Evolutionary conservation across 129 eudicot species (phyloP).

Genomic region (Kitagawia praeruptora): DNA sequence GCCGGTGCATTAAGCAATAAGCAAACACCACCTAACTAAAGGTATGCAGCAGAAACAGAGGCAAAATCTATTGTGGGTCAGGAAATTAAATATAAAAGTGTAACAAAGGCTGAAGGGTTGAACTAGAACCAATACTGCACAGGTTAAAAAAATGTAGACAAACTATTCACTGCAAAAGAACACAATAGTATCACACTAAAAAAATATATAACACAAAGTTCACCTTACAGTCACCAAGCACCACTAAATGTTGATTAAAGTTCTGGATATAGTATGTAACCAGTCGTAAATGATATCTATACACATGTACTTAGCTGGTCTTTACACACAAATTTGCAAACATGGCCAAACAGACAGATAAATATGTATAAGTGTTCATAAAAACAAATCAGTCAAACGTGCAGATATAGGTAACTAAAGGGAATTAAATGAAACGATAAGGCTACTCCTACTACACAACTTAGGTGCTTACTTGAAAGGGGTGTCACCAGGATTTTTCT

Average conservation of each 20-base stretch:
- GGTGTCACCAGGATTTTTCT: constrained; percentile 91
- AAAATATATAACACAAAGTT: too few relatives aligned
- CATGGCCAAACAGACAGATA: neutral
- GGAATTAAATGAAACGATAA: neutral
- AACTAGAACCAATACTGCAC: neutral
- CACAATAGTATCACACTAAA: neutral
- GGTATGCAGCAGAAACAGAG: neutral
- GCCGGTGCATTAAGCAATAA: neutral
- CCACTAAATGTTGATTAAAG: neutral
- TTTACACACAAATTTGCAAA: neutral
- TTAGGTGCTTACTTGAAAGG: constrained; percentile 72
- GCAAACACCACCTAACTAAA: too few relatives aligned
- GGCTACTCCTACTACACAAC: neutral
- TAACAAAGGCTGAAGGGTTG: neutral
- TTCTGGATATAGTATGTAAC: neutral
- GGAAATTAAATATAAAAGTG: too few relatives aligned
- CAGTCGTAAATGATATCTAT: neutral
- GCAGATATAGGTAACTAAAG: neutral
- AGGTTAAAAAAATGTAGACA: too few relatives aligned
- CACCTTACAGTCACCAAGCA: neutral
- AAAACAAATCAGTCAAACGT: neutral
- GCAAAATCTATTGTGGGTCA: neutral
- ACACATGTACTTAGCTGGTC: neutral
- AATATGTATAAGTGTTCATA: neutral
- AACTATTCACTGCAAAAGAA: neutral